Evolutionary conservation across 257 asterid species (phyloP).

Genomic region (Euphrasia confusa): DNA sequence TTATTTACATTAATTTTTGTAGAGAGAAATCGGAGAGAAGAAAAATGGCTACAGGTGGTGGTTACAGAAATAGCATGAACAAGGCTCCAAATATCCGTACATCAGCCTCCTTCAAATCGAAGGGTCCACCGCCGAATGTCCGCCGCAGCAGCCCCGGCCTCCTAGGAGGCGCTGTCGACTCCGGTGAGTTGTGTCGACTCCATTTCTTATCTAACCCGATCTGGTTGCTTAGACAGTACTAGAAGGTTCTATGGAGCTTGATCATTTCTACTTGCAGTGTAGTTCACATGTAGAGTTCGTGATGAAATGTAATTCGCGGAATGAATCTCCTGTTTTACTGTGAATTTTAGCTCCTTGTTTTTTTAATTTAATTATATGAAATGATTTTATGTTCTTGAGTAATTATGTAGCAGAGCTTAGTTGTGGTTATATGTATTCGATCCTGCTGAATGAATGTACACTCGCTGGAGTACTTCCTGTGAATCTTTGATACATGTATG

Average conservation of each 20-base stretch:
- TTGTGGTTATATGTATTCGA: not conserved
- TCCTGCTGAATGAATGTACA: slow-evolving; percentile 11
- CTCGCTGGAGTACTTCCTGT: slow-evolving; percentile 1
- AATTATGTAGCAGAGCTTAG: slow-evolving; percentile 1
- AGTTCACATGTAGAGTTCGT: slow-evolving; percentile 6
- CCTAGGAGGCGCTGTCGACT: slow-evolving; percentile 40
- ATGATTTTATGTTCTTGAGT: not conserved
- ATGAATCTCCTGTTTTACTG: slow-evolving; percentile 2
- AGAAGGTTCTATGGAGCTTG: slow-evolving; percentile 12
- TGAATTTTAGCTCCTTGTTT: slow-evolving; percentile 11
- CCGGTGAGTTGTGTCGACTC: slow-evolving; percentile 47
- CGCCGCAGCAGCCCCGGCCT: slow-evolving; percentile 70
- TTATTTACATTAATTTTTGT: not conserved
- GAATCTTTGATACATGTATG: not conserved
- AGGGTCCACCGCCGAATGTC: slow-evolving; percentile 50
- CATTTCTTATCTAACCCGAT: slow-evolving; percentile 29
- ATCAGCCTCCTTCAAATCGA: slow-evolving; percentile 84
- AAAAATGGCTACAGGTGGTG: slow-evolving; percentile 62
- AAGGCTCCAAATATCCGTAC: slow-evolving; percentile 57
- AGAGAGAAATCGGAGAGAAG: not conserved
- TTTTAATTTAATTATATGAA: not conserved
- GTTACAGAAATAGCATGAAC: slow-evolving; percentile 58
- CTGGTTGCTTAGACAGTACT: slow-evolving; percentile 25
- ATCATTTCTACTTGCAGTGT: slow-evolving; percentile 21
- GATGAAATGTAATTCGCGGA: slow-evolving; percentile 23